Conservation (phyloP, 2,329 filamentous ascomycete genomes). For the Didymella pinodella region DNA sequence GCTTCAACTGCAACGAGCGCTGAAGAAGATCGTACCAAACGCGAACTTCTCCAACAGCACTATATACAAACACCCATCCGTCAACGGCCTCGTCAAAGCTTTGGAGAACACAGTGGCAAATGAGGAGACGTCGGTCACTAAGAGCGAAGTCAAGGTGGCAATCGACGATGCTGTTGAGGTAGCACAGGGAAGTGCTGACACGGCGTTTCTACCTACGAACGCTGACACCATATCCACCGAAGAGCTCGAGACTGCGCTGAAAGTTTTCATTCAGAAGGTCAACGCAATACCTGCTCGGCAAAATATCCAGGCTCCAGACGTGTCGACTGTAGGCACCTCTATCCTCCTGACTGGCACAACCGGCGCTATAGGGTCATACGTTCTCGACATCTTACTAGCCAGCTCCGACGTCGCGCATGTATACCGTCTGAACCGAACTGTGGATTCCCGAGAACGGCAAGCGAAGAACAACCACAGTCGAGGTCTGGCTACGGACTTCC, state of each 20-base stretch:
- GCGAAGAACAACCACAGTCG: neutral
- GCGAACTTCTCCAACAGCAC: neutral
- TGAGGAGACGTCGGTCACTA: neutral
- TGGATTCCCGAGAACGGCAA: neutral
- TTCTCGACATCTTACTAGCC: neutral
- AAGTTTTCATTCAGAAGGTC: neutral
- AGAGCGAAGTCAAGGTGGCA: neutral
- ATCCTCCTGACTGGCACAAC: neutral
- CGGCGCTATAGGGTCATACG: neutral
- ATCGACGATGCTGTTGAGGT: neutral
- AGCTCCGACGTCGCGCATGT: neutral
- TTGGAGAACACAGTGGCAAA: neutral
- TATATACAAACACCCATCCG: neutral
- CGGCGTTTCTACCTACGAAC: neutral
- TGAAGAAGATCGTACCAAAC: constrained; percentile 9
- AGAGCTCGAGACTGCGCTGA: neutral
- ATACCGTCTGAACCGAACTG: neutral
- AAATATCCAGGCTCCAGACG: neutral
- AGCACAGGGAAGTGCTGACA: neutral
- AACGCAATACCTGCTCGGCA: neutral
- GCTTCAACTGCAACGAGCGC: constrained; percentile 5
- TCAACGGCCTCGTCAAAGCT: neutral
- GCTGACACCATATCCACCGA: neutral
- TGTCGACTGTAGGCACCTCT: neutral
- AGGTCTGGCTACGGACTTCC: neutral